These are phyloP conservation scores for Trichosporon ovoides DNA, from an alignment of 1,284 basidiomycete species.

Conservation along the genomic window DNA sequence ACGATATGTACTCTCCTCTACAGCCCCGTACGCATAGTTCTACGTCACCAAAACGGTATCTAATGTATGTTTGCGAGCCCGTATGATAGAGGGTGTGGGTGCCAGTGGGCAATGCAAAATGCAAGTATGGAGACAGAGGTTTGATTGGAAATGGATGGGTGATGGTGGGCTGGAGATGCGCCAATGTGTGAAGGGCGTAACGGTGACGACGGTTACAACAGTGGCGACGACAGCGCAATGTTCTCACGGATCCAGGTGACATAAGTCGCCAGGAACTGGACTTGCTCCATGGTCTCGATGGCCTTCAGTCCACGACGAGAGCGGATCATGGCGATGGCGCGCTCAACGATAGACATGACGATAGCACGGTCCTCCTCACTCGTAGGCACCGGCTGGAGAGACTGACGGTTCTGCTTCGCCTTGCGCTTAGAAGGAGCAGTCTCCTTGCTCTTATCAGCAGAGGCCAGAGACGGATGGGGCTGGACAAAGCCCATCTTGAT, in stretches of 20 bases:
- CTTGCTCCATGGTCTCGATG: slow-evolving; percentile 87
- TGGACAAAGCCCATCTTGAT: slow-evolving; percentile 75
- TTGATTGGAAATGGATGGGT: background rate
- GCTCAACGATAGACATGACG: slow-evolving; percentile 59
- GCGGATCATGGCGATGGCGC: slow-evolving; percentile 67
- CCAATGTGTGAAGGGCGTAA: no score
- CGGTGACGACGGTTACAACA: no score
- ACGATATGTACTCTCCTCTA: background rate
- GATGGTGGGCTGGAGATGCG: no score
- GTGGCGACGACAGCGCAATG: background rate
- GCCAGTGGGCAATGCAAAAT: slow-evolving; percentile 3
- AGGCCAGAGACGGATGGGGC: slow-evolving; percentile 37
- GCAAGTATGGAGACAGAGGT: slow-evolving; percentile 4
- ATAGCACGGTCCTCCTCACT: slow-evolving; percentile 52
- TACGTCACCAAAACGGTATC: slow-evolving; percentile 1
- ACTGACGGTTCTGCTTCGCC: slow-evolving; percentile 6
- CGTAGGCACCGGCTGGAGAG: background rate
- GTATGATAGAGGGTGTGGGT: background rate
- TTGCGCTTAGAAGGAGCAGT: slow-evolving; percentile 8
- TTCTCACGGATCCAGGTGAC: slow-evolving; percentile 59
- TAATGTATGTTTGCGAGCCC: background rate
- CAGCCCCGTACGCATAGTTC: background rate
- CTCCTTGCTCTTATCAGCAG: slow-evolving; percentile 7
- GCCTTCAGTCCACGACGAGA: slow-evolving; percentile 74
- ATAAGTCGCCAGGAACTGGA: slow-evolving; percentile 73